Evolutionary conservation across 2,329 filamentous ascomycete species (phyloP), one percentile per base, ranked within the genome.

Genomic region (Mycocentrospora acerina): DNA sequence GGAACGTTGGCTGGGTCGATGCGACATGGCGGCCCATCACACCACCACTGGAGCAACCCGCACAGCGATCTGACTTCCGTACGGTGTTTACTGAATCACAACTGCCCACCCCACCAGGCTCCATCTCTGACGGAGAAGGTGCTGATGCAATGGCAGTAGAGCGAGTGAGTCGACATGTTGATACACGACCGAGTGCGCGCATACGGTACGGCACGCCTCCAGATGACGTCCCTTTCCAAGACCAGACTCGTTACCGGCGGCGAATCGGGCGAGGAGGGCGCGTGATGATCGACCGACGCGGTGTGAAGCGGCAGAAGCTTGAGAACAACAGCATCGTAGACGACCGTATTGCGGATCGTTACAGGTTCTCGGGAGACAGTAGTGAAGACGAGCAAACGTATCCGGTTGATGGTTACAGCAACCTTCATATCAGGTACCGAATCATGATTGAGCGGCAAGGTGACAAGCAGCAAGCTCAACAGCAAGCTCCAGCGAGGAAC

Each of bases 1-100:
- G 91, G 90, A 96, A 96, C 69, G 79, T 87, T 56, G 86, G 88
- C 60, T 90, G 88, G 73, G 80, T 94, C 57, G 90, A 97, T 71
- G 78, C 90, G 63, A 96, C 91, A 46, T 83, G 85, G 71, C 83
- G 85, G 51, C 90, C 91, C 34, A 79, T 97, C 51, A 88, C 87
- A 34, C 90, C 90, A 15, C 81, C 88, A 29, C 76, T 81, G 58
- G 85, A 88, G 37, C 59, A 59, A 32, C 45, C 59, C 6, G 55
- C 55, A 24, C 51, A 57, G 6, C 67, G 65, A 42, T 61, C 63
- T 16, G 59, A 65, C 30, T 70, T 69, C 52, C 66, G 66, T 51
- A 60, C 61, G 27, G 67, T 68, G 13, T 64, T 64, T 37, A 64
- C 64, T 28, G 54, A 62, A 32, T 60, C 57, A 35, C 63, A 67